phyloP scores from a whole-genome alignment of 331 rosid genomes.

The Quercus phellos region DNA sequence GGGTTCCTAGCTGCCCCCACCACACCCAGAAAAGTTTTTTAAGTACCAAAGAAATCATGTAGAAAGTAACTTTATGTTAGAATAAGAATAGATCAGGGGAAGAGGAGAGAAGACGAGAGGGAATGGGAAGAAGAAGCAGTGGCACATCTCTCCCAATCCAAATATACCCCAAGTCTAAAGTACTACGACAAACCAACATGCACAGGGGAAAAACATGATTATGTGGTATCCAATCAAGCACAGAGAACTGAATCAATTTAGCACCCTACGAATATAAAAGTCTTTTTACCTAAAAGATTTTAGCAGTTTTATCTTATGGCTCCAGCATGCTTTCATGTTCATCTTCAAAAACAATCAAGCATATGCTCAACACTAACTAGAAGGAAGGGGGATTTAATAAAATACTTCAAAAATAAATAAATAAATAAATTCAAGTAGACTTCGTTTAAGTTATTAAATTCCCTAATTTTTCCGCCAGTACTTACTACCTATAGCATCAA shows the following conservation, averaged over 20 bases:
- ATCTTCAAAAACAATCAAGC: neutral
- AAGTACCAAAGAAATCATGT: neutral
- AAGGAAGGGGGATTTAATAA: neutral
- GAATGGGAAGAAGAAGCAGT: no score
- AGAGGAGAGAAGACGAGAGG: no score
- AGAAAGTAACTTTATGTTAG: no score
- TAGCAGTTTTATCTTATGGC: neutral
- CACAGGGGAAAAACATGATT: no score
- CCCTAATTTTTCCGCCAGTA: neutral
- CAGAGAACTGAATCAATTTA: neutral
- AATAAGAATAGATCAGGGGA: neutral
- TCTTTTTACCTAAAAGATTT: neutral
- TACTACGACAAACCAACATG: neutral
- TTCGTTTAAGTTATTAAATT: neutral
- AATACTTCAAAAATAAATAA: neutral
- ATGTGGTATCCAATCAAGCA: no score
- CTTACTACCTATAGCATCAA: no score
- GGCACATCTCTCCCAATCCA: no score
- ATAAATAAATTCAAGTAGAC: neutral
- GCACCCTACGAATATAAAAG: neutral
- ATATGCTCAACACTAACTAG: neutral
- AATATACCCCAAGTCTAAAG: neutral
- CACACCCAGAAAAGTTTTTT: neutral
- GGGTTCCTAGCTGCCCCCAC: neutral
- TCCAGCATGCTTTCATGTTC: neutral